Evolutionary conservation across 495 filamentous ascomycete species (phyloP), one percentile per base, ranked within the genome.

Genomic region (Polyplosphaeria fusca): DNA sequence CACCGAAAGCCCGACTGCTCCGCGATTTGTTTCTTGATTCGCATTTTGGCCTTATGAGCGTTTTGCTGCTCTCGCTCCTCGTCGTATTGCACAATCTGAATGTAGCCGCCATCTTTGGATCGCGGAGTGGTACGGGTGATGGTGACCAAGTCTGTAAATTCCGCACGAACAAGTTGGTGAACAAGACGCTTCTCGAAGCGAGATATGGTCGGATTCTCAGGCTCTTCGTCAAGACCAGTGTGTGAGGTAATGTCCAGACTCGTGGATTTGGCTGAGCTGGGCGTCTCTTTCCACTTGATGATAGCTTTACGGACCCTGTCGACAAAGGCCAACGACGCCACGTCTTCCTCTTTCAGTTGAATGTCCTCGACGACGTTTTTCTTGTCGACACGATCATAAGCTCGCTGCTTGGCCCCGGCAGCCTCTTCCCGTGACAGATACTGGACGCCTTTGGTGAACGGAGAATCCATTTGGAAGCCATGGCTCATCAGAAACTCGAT

Each of bases 381-480:
- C 32, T 66, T 73, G 16, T 74, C 69, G 22, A 70, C 55, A 30
- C 68, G 64, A 9, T 67, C 55, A 12, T 66, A 48, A 23, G 68
- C 74, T 16, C 68, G 58, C 25, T 74, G 59, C 39, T 71, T 63
- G 3, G 79, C 76, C 25, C 64, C 35, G 2, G 68, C 63, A 49
- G 84, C 82, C 63, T 92, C 89, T 4, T 77, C 71, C 38, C 79
- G 77, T 22, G 84, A 88, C 4, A 95, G 70, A 67, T 92, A 93
- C 3, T 74, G 74, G 5, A 91, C 75, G 11, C 89, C 89, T 9
- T 72, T 60, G 0, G 60, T 73, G 63, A 85, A 83, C 1, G 82
- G 68, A 0, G 69, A 59, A 9, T 79, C 77, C 48, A 93, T 74
- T 27, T 79, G 70, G 56, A 91, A 91, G n/a, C 75, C 71, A 59